Percentiles rank a stretch among this genome's conserved stretches.
phyloP scores from a whole-genome alignment of 257 asterid genomes.

The Marsdenia floribunda region DNA sequence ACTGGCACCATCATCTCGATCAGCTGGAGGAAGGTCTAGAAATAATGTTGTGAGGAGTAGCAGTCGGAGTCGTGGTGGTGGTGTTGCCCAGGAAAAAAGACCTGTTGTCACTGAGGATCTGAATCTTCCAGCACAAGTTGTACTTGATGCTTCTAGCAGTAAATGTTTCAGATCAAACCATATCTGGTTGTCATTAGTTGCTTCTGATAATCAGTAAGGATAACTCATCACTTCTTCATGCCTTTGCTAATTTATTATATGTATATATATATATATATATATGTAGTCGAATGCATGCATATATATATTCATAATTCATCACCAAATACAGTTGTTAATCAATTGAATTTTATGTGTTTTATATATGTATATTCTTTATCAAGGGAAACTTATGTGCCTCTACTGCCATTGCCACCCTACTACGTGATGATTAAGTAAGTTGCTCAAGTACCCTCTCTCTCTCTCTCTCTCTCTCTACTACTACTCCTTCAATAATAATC shows the following conservation, averaged over 20 bases:
- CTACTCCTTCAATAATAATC: no score
- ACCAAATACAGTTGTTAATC: no score
- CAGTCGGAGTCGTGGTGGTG: no score
- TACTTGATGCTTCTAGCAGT: constrained; percentile 1
- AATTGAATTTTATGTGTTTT: not conserved
- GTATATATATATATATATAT: no score
- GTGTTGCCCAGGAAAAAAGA: not conserved
- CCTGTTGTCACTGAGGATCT: constrained; percentile 11
- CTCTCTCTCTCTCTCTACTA: no score
- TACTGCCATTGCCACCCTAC: constrained; percentile 15
- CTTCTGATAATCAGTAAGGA: constrained; percentile 24
- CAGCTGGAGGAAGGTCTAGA: not conserved
- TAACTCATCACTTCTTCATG: not conserved
- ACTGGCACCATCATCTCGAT: not conserved
- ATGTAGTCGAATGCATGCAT: no score
- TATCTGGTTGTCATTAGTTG: constrained; percentile 27
- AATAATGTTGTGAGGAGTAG: not conserved
- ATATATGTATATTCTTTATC: not conserved
- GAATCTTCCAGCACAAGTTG: constrained; percentile 8
- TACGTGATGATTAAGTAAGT: constrained; percentile 26
- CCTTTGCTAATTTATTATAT: no score
- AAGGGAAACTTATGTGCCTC: constrained; percentile 12
- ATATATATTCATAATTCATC: not conserved
- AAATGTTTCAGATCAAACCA: not conserved
- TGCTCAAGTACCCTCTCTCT: not conserved